Base-by-base conservation (phyloP, 257 asterid species). In the Schizonepeta tenuifolia region DNA sequence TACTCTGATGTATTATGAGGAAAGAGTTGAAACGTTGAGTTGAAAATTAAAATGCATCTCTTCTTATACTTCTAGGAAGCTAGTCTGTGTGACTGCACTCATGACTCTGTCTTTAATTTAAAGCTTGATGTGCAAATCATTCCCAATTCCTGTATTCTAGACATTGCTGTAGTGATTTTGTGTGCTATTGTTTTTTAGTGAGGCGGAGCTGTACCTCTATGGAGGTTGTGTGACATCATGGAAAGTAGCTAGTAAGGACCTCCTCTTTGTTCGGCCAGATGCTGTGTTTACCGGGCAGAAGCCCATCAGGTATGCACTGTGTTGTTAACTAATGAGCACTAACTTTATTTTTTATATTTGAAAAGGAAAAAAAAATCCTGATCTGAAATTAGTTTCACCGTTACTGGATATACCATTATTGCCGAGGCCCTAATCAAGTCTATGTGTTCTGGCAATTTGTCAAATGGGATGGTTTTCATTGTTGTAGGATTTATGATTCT, bases 191-290 rank as follows among this genome's bases (percentile, higher is more conserved):
- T 73, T 49, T 73, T 80, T 79, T 89, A 95, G 99, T 65, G 99
- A 87, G 84, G 99, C 97, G 5, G 99, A 95, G 83, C 67, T 95
- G 47, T 95, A 95, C 84, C 79, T 91, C 26, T 95, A 83, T 84
- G 99, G 99, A 77, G 99, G 93, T 51, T 95, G 99, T 75, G 78
- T 95, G 76, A 88, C 99, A 50, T 95, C 99, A 60, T 95, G 99
- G 99, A 95, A 90, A 88, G 97, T 95, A 61, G 92, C 85, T 59
- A 71, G 44, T 69, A 95, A 83, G 75, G 97, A 95, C 86, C 88
- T 95, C 78, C 97, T 95, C 70, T 95, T 91, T 75, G 99, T 95
- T 74, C 90, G 99, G 66, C 99, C 99, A 65, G 99, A 95, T 85
- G 99, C 99, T 74, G 97, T 88, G 58, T 92, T 91, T 74, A 85